phyloP scores from a whole-genome alignment of 352 stramenopile species.

The Pythium biforme region DNA sequence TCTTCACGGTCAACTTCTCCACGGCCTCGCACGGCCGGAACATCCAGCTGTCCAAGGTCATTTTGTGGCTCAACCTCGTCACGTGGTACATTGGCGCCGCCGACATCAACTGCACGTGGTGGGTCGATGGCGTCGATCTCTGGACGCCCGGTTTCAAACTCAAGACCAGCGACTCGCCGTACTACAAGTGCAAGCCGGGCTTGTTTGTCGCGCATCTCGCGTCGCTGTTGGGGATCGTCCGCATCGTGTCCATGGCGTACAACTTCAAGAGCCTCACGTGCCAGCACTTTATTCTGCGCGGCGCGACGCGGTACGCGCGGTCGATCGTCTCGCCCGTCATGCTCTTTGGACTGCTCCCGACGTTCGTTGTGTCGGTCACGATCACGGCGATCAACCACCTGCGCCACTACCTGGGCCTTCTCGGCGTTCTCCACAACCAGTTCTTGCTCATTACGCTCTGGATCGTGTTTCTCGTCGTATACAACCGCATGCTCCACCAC shows the following conservation, averaged over 20 bases:
- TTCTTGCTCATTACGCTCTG: slow-evolving; percentile 22
- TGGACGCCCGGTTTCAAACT: slow-evolving; percentile 20
- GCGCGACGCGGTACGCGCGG: slow-evolving; percentile 13
- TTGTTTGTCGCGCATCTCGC: neutral
- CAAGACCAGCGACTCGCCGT: slow-evolving; percentile 16
- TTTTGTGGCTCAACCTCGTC: slow-evolving; percentile 20
- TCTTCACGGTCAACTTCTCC: slow-evolving; percentile 18
- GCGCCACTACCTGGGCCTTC: neutral
- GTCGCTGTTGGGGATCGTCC: slow-evolving; percentile 14
- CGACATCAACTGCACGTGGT: slow-evolving; percentile 28
- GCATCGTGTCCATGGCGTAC: slow-evolving; percentile 22
- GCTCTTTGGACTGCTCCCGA: slow-evolving; percentile 21
- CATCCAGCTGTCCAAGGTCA: slow-evolving; percentile 22
- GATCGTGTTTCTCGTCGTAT: slow-evolving; percentile 14
- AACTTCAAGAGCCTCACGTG: slow-evolving; percentile 26
- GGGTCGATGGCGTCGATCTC: slow-evolving; percentile 19
- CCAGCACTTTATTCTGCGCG: slow-evolving; percentile 16
- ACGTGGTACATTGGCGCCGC: slow-evolving; percentile 28
- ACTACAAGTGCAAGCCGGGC: slow-evolving; percentile 26
- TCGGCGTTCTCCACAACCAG: slow-evolving; percentile 20
- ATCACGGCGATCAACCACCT: slow-evolving; percentile 25
- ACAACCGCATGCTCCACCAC: slow-evolving; percentile 11
- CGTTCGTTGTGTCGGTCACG: slow-evolving; percentile 2
- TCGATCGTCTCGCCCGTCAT: slow-evolving; percentile 12
- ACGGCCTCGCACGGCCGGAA: slow-evolving; percentile 19